Percentiles rank a stretch among this genome's conserved stretches.
Conservation (phyloP, 768 basidiomycete genomes). For the Dentipellis sp. region DNA sequence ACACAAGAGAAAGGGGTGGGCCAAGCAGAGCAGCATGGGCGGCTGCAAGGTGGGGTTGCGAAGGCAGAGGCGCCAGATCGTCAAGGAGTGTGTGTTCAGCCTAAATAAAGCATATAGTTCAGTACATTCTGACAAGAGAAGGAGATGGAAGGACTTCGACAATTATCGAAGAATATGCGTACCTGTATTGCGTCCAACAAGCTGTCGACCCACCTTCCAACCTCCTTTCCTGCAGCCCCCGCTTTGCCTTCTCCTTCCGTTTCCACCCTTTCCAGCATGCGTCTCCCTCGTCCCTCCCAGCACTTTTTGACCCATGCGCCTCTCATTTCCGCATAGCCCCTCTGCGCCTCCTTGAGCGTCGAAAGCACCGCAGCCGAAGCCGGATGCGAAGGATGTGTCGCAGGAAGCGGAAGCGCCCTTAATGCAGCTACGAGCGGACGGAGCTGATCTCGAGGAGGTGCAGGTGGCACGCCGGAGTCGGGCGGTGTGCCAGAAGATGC, state of each 20-base stretch:
- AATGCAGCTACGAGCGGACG: slow-evolving; percentile 60
- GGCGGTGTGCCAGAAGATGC: slow-evolving; percentile 71
- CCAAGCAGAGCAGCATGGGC: slow-evolving; percentile 54
- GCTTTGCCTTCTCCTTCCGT: slow-evolving; percentile 39
- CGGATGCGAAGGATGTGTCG: slow-evolving; percentile 79
- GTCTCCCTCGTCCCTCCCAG: slow-evolving; percentile 60
- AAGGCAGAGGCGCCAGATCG: slow-evolving; percentile 54
- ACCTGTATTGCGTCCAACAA: slow-evolving; percentile 63
- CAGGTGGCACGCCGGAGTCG: slow-evolving; percentile 27
- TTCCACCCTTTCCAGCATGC: slow-evolving; percentile 63
- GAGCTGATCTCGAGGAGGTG: slow-evolving; percentile 41
- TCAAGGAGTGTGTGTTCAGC: slow-evolving; percentile 59
- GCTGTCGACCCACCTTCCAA: slow-evolving; percentile 61
- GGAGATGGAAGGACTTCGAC: too few species aligned
- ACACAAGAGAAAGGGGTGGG: slow-evolving; percentile 60
- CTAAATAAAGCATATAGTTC: slow-evolving; percentile 22
- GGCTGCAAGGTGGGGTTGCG: slow-evolving; percentile 38
- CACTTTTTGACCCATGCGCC: slow-evolving; percentile 72
- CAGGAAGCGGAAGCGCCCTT: slow-evolving; percentile 63
- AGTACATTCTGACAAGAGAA: not conserved
- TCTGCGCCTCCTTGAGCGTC: slow-evolving; percentile 68
- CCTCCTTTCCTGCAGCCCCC: slow-evolving; percentile 56
- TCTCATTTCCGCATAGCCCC: slow-evolving; percentile 81
- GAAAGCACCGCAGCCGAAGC: slow-evolving; percentile 54
- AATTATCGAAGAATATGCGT: not conserved